Evolutionary conservation across 345 rosid genomes (phyloP).

Genomic region (Sonneratia alba): DNA sequence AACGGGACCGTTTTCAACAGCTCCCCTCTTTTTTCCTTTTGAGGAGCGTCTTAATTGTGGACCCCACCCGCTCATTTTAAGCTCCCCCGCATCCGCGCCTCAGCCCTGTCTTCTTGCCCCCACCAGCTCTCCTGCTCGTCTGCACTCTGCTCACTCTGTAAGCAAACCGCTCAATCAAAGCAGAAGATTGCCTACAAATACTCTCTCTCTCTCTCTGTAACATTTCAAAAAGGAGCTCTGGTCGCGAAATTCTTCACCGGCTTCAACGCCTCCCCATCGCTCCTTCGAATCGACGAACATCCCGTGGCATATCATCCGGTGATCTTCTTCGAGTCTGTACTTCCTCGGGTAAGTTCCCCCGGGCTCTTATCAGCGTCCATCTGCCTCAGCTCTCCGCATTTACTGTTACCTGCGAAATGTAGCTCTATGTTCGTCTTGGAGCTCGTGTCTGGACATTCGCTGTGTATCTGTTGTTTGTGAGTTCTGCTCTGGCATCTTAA

Average conservation of each 20-base stretch:
- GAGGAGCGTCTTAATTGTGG: constrained; percentile 1
- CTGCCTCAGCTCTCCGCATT: neutral
- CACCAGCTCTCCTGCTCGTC: neutral
- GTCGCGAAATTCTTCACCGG: neutral
- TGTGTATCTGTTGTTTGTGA: neutral
- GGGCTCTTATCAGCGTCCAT: neutral
- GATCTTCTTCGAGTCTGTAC: neutral
- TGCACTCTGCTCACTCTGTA: neutral
- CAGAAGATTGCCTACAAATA: neutral
- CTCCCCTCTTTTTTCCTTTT: neutral
- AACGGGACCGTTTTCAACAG: neutral
- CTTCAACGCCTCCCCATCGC: neutral
- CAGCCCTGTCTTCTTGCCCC: neutral
- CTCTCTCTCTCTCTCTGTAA: neutral
- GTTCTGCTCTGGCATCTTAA: neutral
- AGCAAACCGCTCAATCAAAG: neutral
- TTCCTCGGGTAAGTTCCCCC: neutral
- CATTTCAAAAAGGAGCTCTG: neutral
- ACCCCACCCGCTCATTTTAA: neutral
- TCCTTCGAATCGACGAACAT: too few relatives aligned
- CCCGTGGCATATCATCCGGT: neutral
- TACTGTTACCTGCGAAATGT: neutral
- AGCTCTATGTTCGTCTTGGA: neutral
- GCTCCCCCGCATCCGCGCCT: constrained; percentile 3
- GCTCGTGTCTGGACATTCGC: neutral